Conservation (phyloP, 768 basidiomycete species). For the Amanita fuliginea region DNA sequence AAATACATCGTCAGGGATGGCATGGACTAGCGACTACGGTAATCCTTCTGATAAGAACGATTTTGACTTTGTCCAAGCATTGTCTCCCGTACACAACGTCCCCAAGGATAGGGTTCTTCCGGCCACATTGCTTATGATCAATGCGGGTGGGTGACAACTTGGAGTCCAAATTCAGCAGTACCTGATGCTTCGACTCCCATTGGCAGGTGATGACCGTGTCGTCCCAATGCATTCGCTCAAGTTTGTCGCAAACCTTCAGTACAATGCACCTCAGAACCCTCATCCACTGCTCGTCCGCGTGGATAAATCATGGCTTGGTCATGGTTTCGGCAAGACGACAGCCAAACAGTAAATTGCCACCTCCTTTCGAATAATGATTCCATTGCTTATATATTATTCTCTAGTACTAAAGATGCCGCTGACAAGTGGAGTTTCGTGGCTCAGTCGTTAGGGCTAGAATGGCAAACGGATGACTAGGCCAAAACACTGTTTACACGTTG, state of each 20-base stretch:
- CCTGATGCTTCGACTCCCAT: neutral
- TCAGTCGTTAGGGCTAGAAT: constrained; percentile 44
- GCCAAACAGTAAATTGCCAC: constrained; percentile 39
- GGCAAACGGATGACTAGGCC: constrained; percentile 14
- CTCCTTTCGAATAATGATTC: neutral
- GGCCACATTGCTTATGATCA: constrained; percentile 57
- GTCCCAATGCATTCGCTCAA: constrained; percentile 83
- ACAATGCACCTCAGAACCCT: constrained; percentile 49
- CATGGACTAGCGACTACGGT: constrained; percentile 76
- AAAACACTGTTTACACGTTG: no score
- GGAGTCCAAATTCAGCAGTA: neutral
- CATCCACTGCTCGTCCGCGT: constrained; percentile 68
- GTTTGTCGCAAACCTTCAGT: constrained; percentile 61
- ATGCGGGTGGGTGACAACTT: constrained; percentile 46
- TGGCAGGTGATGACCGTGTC: constrained; percentile 78
- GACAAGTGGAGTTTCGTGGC: constrained; percentile 72
- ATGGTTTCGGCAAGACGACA: constrained; percentile 71
- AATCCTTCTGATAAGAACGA: constrained; percentile 61
- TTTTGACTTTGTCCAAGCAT: constrained; percentile 75
- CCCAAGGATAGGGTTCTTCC: constrained; percentile 48
- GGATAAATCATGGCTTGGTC: constrained; percentile 64
- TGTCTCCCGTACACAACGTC: constrained; percentile 79
- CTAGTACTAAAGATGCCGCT: constrained; percentile 62
- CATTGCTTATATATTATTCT: constrained; percentile 6
- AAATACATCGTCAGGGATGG: constrained; percentile 32